Evolutionary conservation across 768 basidiomycete genomes (phyloP), one percentile per base, ranked within the genome.

Genomic region (Pulveroboletus sp.): DNA sequence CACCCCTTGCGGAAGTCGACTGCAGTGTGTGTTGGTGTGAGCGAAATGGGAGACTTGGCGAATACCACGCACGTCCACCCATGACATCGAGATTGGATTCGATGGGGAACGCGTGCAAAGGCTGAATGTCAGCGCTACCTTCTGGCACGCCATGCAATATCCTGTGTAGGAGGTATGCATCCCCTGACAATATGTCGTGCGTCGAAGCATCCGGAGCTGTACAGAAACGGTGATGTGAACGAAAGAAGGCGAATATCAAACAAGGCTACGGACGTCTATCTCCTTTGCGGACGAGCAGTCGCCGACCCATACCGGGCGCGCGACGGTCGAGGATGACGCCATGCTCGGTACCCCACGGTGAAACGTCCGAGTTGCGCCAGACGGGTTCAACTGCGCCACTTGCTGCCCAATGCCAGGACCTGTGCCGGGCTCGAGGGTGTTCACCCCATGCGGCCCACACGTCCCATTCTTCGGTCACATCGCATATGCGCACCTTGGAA

Each of bases 1-100:
- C 97, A 99, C 3, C 97, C 97, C 71, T 99, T 99, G 48, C 90
- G 76, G 67, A 97, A 97, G 69, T 97, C 93, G 64, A 98, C 94
- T 87, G 75, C 23, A 40, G 13, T 12, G 31, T 3, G 38, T 27
- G 44, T 39, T 36, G 1, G 16, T 37, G 29, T 43, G 21, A 41
- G 31, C 36, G 19, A 13, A 14, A 16, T 25, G 16, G 17, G 37
- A 16, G 23, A 34, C 12, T 4, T 33, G 34, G 45, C n/a, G 23
- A 43, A 43, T 20, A 40, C 29, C 23, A 75, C 87, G 69, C 60
- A 97, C 94, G 72, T 61, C 83, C 95, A 42, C 94, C 93, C 89
- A 97, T 97, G 35, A 88, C 72, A 64, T 99, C 97, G 57, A 98
- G 70, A 67, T 94, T 93, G 7, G 90, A 92, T 54, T 99, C 95